Base-by-base conservation (phyloP, 1,284 basidiomycete species). In the Schizophyllum commune region DNA sequence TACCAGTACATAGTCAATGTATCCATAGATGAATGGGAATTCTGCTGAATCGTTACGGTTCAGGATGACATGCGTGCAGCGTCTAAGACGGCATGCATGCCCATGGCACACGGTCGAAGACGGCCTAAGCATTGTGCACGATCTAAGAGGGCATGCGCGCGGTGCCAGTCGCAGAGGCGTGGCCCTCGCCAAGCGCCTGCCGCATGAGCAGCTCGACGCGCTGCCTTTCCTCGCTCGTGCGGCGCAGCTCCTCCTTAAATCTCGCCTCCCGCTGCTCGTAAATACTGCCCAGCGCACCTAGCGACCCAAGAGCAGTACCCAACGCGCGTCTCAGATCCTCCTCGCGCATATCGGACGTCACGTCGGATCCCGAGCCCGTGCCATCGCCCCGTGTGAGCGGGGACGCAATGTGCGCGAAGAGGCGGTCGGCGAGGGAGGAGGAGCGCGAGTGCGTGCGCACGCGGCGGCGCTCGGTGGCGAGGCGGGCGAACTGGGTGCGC, bases 211-310 rank as follows among this genome's bases (percentile, higher is more conserved):
- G 64, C 65, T 86, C 83, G 4, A 90, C 83, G 15, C 77, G 73
- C 68, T 88, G 85, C n/a, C 85, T 74, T 63, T 91, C 89, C 39
- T 86, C 83, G 57, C 77, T 75, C 61, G 88, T 76, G 63, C 81
- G 75, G 32, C 77, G 71, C 80, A 90, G 85, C 74, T 90, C 89
- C 27, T 88, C 86, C 34, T 78, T 73, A 83, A 87, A 88, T 51
- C 88, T 75, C 56, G 79, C 77, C 70, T 88, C 86, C 17, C 87
- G 75, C 64, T 84, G 79, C 32, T 85, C 84, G 62, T 88, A 89
- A 53, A 91, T 84, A 53, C 75, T 72, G 21, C 83, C 79, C 58
- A 91, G 74, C 15, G 79, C 77, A 19, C 79, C 78, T 39, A 91
- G 76, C 66, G 87, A 88, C 0, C 82, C 83, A 57, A 91, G 66